Conservation (phyloP, 352 stramenopile genomes). For the Globisporangium solare region DNA sequence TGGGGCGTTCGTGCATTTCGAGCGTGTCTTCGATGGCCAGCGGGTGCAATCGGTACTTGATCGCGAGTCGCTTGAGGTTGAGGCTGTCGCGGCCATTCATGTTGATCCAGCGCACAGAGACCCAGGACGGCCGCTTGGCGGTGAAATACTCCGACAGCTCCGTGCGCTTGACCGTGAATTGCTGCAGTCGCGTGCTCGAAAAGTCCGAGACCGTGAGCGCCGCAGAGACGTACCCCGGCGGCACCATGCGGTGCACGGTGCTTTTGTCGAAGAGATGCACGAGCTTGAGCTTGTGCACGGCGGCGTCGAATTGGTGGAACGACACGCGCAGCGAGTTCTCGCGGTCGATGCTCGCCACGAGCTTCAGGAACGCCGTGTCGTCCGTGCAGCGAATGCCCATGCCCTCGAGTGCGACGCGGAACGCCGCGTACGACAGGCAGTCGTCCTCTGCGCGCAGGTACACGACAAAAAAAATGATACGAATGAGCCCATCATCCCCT, state of each 20-base stretch:
- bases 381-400: constrained; percentile 73
- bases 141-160: constrained; percentile 76
- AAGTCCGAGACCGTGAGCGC: constrained; percentile 77
- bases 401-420: constrained; percentile 51
- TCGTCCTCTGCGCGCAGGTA: constrained; percentile 20
- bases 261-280: constrained; percentile 82
- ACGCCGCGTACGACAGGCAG: constrained; percentile 49
- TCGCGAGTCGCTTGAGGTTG: constrained; percentile 81
- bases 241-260: constrained; percentile 54
- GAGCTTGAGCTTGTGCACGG: constrained; percentile 84
- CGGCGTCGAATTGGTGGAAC: constrained; percentile 71
- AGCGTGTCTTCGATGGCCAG: constrained; percentile 85
- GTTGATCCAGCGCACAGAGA: constrained; percentile 87
- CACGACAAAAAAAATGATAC: background rate
- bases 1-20: constrained; percentile 81
- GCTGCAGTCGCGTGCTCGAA: constrained; percentile 63
- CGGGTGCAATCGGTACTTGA: constrained; percentile 85
- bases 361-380: constrained; percentile 62
- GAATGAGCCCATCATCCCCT: background rate
- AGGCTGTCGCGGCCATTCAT: constrained; percentile 72
- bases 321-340: constrained; percentile 37
- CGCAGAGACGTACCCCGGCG: constrained; percentile 41
- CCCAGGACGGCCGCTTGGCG: constrained; percentile 61
- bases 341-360: constrained; percentile 66
- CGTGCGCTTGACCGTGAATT: constrained; percentile 45